Evolutionary conservation across 148 eudicot species (phyloP).

Genomic region (Amaranthus cruentus): DNA sequence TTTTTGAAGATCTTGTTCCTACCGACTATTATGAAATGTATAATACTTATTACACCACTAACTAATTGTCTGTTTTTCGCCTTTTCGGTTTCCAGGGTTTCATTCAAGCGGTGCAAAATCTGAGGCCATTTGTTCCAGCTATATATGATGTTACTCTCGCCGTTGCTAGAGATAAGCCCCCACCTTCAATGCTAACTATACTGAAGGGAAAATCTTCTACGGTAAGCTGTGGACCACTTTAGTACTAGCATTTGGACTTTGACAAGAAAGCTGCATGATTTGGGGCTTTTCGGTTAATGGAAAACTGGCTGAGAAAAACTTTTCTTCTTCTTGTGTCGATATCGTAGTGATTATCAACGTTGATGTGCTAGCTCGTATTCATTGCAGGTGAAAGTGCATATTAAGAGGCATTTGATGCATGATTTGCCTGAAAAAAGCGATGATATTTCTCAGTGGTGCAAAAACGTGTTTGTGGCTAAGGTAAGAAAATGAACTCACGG

Average conservation of each 20-base stretch:
- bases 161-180: conserved; percentile 42
- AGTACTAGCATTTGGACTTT: not conserved
- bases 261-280: not conserved
- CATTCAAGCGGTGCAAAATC: conserved; percentile 44
- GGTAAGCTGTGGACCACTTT: conserved; percentile 32
- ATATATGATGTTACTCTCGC: conserved; percentile 53
- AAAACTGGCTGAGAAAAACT: not conserved
- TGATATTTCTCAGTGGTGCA: conserved; percentile 76
- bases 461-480: conserved; percentile 68
- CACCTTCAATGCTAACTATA: conserved; percentile 47
- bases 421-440: conserved; percentile 61
- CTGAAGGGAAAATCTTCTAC: conserved; percentile 50
- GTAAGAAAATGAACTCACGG: conserved; percentile 21
- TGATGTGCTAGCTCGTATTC: not conserved
- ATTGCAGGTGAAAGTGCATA: conserved; percentile 52
- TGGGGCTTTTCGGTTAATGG: not conserved
- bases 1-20: not conserved
- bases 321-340: not conserved
- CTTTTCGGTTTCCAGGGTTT: conserved; percentile 46
- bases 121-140: conserved; percentile 60
- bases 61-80: not conserved
- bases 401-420: conserved; percentile 55
- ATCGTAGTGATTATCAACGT: not conserved
- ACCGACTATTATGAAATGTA: no score
- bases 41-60: no score